Conservation (phyloP, 768 basidiomycete genomes). For the Termitomyces titanicus region DNA sequence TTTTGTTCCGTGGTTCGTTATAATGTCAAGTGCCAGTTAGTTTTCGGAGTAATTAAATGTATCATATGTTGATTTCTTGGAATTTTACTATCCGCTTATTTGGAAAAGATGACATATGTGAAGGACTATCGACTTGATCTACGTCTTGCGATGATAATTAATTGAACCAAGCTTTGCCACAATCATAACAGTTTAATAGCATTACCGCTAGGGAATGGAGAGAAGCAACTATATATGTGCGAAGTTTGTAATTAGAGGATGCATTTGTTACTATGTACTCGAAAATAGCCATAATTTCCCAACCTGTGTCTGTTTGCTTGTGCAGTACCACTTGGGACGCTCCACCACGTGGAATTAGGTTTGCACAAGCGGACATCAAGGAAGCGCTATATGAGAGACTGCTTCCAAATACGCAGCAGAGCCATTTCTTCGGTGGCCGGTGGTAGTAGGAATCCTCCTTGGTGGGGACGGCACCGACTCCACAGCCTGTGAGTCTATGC, state of each 20-base stretch:
- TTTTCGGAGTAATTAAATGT: slow-evolving; percentile 11
- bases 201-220: too few relatives aligned
- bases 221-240: too few relatives aligned
- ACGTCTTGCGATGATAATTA: too few relatives aligned
- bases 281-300: not conserved
- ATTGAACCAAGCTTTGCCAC: too few relatives aligned
- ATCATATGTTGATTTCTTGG: not conserved
- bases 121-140: too few relatives aligned
- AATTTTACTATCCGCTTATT: too few relatives aligned
- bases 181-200: too few relatives aligned
- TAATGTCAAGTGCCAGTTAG: slow-evolving; percentile 1
- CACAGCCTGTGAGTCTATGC: not conserved
- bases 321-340: not conserved
- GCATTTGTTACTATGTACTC: too few relatives aligned
- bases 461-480: not conserved
- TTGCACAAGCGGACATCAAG: not conserved
- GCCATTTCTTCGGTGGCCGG: not conserved
- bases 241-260: too few relatives aligned
- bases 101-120: too few relatives aligned
- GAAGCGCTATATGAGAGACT: not conserved
- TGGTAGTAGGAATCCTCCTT: not conserved
- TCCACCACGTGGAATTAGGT: not conserved
- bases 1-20: not conserved
- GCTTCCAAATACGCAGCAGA: not conserved
- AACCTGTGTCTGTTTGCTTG: not conserved